Conservation (phyloP, 306 rosid genomes). For the Sphenostylis stenocarpa region DNA sequence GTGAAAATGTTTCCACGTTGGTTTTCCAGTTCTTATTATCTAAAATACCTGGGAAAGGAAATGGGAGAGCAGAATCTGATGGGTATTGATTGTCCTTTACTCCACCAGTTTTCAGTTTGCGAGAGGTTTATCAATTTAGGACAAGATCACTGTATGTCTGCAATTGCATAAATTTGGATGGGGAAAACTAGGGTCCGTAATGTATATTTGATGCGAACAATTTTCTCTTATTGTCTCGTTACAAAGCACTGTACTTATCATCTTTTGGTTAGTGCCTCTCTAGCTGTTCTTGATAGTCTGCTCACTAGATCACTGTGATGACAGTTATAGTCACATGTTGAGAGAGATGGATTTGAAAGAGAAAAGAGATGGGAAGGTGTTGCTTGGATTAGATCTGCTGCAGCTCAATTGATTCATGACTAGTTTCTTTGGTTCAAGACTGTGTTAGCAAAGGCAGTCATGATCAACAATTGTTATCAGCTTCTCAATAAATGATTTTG, state of each 20-base stretch:
- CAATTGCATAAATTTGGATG: constrained; percentile 16
- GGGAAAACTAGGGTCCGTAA: constrained; percentile 20
- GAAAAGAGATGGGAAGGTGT: constrained; percentile 30
- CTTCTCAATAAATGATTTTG: not conserved
- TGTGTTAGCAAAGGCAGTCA: constrained; percentile 36
- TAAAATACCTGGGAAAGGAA: not conserved
- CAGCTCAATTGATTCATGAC: constrained; percentile 58
- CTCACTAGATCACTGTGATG: constrained; percentile 43
- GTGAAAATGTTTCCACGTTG: not conserved
- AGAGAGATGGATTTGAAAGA: too few species aligned
- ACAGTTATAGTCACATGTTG: constrained; percentile 33
- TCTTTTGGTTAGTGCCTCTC: not conserved
- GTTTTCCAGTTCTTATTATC: not conserved
- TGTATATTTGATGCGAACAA: not conserved
- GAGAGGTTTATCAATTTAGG: constrained; percentile 32
- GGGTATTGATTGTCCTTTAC: constrained; percentile 5
- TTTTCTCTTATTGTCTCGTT: not conserved
- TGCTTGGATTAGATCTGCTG: constrained; percentile 46
- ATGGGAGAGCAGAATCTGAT: not conserved
- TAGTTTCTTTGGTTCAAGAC: constrained; percentile 65
- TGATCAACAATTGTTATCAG: constrained; percentile 14
- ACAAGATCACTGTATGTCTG: constrained; percentile 50
- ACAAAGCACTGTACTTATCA: not conserved
- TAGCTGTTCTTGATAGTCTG: constrained; percentile 32
- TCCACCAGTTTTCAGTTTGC: not conserved